Evolutionary conservation across 2,329 filamentous ascomycete genomes (phyloP).

Genomic region (Penicillium brevicompactum): DNA sequence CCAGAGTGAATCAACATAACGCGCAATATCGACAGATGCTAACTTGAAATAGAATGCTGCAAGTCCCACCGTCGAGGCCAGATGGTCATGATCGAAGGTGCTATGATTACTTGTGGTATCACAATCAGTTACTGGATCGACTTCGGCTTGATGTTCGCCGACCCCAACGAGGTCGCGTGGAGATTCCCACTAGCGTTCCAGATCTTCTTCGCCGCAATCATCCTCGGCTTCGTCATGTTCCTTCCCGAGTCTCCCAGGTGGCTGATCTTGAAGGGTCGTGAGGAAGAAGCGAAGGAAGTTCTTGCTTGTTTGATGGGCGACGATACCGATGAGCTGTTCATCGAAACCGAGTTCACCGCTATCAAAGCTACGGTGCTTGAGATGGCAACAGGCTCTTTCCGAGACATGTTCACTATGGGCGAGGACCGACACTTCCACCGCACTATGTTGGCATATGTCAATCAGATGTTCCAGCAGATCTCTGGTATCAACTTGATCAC

Average conservation of each 20-base stretch:
- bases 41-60: conserved; percentile 28
- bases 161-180: conserved; percentile 44
- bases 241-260: conserved; percentile 48
- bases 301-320: conserved; percentile 52
- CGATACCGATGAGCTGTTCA: conserved; percentile 46
- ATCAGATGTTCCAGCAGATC: conserved; percentile 42
- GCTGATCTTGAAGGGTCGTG: conserved; percentile 54
- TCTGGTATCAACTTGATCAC: conserved; percentile 42
- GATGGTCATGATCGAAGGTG: conserved; percentile 54
- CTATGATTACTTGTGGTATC: conserved; percentile 51
- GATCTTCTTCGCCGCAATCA: conserved; percentile 36
- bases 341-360: conserved; percentile 52
- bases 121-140: conserved; percentile 53
- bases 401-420: conserved; percentile 53
- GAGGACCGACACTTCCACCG: conserved; percentile 40
- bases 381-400: conserved; percentile 53
- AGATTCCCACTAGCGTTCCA: conserved; percentile 46
- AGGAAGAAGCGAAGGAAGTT: conserved; percentile 54
- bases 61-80: conserved; percentile 40
- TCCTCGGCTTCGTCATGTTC: conserved; percentile 36
- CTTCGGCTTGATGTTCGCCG: conserved; percentile 46
- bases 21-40: conserved; percentile 7
- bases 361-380: conserved; percentile 58
- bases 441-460: conserved; percentile 34
- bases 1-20: background rate